Conservation (phyloP, 345 rosid species). For the Acer saccharum region DNA sequence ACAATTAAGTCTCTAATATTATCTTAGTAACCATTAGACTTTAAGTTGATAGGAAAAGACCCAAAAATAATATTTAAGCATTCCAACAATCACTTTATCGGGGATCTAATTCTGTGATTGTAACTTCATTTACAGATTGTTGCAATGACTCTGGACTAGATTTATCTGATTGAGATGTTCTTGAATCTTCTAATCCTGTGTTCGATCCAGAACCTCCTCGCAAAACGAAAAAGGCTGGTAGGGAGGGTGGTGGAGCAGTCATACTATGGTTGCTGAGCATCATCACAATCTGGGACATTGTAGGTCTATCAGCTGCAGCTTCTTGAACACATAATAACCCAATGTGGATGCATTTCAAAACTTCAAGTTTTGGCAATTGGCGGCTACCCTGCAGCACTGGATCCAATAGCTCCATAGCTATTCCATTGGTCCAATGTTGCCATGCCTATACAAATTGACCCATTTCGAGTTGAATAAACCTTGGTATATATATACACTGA, state of each 20-base stretch:
- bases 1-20: too few species aligned
- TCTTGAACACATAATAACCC: conserved; percentile 57
- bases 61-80: too few species aligned
- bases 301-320: conserved; percentile 45
- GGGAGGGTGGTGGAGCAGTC: conserved; percentile 37
- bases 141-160: conserved; percentile 13
- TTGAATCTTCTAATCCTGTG: conserved; percentile 4
- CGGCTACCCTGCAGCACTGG: conserved; percentile 28
- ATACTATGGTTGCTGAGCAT: conserved; percentile 48
- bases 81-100: conserved; percentile 18
- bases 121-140: conserved; percentile 38
- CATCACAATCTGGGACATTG: conserved; percentile 38
- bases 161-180: neutral
- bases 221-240: conserved; percentile 38
- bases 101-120: conserved; percentile 41
- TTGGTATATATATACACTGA: neutral
- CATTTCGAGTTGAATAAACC: neutral
- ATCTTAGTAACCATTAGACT: too few species aligned
- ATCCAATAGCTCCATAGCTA: conserved; percentile 43
- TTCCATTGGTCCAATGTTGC: conserved; percentile 50
- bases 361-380: conserved; percentile 30
- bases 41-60: too few species aligned
- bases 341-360: conserved; percentile 48
- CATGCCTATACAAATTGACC: conserved; percentile 41
- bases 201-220: conserved; percentile 6